A percentile compares a stretch with the other conserved stretches of the same genome.
These are phyloP conservation scores for Leccinum ochraceum DNA, from an alignment of 768 basidiomycete genomes.

Conservation along the genomic window DNA sequence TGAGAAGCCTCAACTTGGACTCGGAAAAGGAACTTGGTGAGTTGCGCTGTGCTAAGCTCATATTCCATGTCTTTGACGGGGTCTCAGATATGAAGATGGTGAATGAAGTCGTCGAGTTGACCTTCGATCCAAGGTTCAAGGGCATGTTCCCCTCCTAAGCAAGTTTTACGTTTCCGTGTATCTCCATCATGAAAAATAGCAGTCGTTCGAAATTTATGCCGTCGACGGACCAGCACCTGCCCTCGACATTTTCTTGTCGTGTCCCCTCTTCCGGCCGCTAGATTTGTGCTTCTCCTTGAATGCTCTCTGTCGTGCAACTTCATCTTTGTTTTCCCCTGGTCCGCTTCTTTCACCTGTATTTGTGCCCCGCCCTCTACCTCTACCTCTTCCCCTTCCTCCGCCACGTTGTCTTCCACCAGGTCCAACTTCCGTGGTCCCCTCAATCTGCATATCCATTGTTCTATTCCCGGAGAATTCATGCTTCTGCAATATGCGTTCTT, in stretches of 20 bases:
- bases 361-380: slow-evolving; percentile 38
- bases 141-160: slow-evolving; percentile 45
- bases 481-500: slow-evolving; percentile 72
- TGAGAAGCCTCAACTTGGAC: slow-evolving; percentile 56
- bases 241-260: slow-evolving; percentile 86
- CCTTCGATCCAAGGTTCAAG: slow-evolving; percentile 57
- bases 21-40: slow-evolving; percentile 54
- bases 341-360: slow-evolving; percentile 36
- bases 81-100: slow-evolving; percentile 56
- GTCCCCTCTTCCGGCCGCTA: slow-evolving; percentile 77
- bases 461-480: slow-evolving; percentile 77
- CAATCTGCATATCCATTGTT: slow-evolving; percentile 12
- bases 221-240: slow-evolving; percentile 49
- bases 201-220: slow-evolving; percentile 1
- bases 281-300: slow-evolving; percentile 83
- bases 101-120: slow-evolving; percentile 61
- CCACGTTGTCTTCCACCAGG: slow-evolving; percentile 19
- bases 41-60: slow-evolving; percentile 20
- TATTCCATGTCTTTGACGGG: slow-evolving; percentile 10
- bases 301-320: slow-evolving; percentile 55
- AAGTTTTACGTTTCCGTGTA: neutral
- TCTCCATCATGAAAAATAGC: slow-evolving; percentile 2
- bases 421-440: slow-evolving; percentile 6
- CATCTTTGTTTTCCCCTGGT: slow-evolving; percentile 39
- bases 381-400: slow-evolving; percentile 43